Evolutionary conservation across 495 filamentous ascomycete genomes (phyloP).

Genomic region (Talaromyces adpressus): DNA sequence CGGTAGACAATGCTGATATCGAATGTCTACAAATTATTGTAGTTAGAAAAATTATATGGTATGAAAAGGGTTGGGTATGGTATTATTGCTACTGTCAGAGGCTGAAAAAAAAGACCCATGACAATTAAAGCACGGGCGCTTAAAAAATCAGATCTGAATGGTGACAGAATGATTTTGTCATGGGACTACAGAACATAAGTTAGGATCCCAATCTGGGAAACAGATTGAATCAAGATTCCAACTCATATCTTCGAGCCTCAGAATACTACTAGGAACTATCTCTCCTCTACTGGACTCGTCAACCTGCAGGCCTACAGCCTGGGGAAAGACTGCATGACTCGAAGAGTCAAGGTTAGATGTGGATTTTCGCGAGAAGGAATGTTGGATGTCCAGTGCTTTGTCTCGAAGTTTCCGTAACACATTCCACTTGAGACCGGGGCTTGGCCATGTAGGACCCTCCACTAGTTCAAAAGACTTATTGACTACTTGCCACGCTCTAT

Average conservation of each 20-base stretch:
- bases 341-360: not conserved
- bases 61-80: too few relatives aligned
- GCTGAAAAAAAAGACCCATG: too few relatives aligned
- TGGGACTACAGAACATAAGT: not conserved
- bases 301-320: not conserved
- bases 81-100: too few relatives aligned
- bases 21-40: too few relatives aligned
- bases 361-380: not conserved
- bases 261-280: not conserved
- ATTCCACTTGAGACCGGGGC: conserved; percentile 17
- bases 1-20: too few relatives aligned
- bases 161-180: not conserved
- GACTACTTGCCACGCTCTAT: conserved; percentile 17
- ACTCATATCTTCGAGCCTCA: not conserved
- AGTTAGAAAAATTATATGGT: too few relatives aligned
- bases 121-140: too few relatives aligned
- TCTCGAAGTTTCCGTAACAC: conserved; percentile 17
- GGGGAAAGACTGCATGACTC: not conserved
- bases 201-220: not conserved
- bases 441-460: conserved; percentile 7
- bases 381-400: conserved; percentile 18
- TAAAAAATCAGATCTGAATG: too few relatives aligned
- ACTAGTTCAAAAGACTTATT: conserved; percentile 14
- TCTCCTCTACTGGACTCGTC: not conserved
- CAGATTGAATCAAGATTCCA: not conserved